Conservation (phyloP, 1,284 basidiomycete genomes). For the Xanthoconium separans region DNA sequence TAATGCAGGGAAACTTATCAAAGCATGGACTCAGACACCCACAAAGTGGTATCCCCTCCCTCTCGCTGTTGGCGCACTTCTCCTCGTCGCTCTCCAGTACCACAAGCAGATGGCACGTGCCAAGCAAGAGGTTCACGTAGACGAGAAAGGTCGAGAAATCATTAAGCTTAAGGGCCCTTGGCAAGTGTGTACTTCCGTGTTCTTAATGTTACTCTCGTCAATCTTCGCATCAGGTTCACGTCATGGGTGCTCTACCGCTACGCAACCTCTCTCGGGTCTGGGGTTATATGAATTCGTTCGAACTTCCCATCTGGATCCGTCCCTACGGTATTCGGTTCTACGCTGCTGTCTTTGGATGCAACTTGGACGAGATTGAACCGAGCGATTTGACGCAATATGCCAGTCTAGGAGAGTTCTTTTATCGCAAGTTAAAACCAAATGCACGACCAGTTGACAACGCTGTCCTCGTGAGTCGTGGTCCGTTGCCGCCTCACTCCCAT, state of each 20-base stretch:
- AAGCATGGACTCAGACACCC: constrained; percentile 87
- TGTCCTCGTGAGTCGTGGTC: constrained; percentile 57
- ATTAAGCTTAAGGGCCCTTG: constrained; percentile 88
- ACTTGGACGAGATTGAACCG: constrained; percentile 87
- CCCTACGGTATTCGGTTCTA: constrained; percentile 88
- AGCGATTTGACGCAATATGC: constrained; percentile 78
- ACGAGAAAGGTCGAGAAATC: constrained; percentile 68
- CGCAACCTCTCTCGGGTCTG: constrained; percentile 93
- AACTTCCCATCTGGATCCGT: constrained; percentile 93
- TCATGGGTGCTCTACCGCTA: constrained; percentile 92
- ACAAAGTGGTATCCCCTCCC: constrained; percentile 97
- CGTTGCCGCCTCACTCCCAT: not conserved
- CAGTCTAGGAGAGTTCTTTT: constrained; percentile 93
- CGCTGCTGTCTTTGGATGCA: constrained; percentile 87
- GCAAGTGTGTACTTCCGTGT: constrained; percentile 63
- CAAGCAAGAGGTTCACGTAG: constrained; percentile 66
- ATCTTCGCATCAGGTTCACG: constrained; percentile 70
- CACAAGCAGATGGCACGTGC: constrained; percentile 55
- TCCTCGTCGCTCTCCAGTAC: constrained; percentile 84
- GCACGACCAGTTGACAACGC: constrained; percentile 79
- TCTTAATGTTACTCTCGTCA: not conserved
- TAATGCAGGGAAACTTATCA: constrained; percentile 47
- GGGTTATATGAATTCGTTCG: constrained; percentile 92
- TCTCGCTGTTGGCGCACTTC: constrained; percentile 84
- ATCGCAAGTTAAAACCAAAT: constrained; percentile 83